Base-by-base conservation (phyloP, 768 basidiomycete genomes). In the Phanerodontia chrysosporium region DNA sequence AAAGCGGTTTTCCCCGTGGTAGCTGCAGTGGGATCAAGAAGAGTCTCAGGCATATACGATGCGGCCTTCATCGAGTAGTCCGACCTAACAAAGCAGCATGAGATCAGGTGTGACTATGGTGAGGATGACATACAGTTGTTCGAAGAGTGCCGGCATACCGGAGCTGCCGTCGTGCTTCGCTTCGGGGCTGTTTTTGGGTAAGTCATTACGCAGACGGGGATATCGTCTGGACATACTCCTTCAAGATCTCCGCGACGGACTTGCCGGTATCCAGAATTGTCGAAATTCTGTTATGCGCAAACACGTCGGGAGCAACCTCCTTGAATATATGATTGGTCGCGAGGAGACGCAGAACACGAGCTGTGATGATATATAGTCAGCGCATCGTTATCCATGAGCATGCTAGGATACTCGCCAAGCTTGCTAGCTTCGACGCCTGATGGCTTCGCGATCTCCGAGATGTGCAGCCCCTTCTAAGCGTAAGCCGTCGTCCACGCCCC, bases 241-340 rank as follows among this genome's bases (percentile, higher is more conserved):
- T 39, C 16, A 54, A 22, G 39, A 62, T 58, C 14, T 49, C 54
- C 22, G 14, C 24, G 64, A 58, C 62, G 59, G 29, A 22, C 58
- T 64, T 67, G 24, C 57, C 61, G 12, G 64, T 67, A 28, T 64
- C 66, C 12, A 68, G 49, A 9, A 64, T 53, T 6, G 61, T 59
- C n/a, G 61, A 71, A n/a, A 69, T 30, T 13, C 65, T 61, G 55
- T 69, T 72, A 62, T 68, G 65, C 4, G 67, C 66, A 42, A 71
- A 72, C 10, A 71, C 69, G 25, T 71, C 64, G 14, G 71, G 71
- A 1, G 60, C 58, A 6, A 72, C 66, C 57, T 73, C 72, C 13
- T 58, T 58, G 62, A 72, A 72, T 46, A 72, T 67, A 55, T 72
- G 69, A 24, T 67, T 59, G 2, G 70, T 66, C 2, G 68, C 62